phyloP scores from a whole-genome alignment of 192 early-diverging fungal genomes.

The Coemansia erecta region DNA sequence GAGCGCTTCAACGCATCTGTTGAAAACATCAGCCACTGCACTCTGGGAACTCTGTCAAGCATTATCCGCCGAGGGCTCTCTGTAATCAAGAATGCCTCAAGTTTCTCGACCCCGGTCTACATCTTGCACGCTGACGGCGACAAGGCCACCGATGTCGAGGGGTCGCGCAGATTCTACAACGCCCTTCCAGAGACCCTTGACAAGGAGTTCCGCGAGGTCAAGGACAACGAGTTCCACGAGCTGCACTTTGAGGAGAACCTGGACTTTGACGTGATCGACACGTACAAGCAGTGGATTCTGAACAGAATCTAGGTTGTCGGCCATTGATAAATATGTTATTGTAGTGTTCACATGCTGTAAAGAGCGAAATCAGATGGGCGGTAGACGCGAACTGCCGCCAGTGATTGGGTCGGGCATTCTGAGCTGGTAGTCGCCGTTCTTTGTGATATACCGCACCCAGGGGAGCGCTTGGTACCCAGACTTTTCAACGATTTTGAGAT shows the following conservation, averaged over 20 bases:
- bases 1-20: slow-evolving; percentile 25
- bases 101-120: slow-evolving; percentile 36
- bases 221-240: slow-evolving; percentile 42
- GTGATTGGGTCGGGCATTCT: slow-evolving; percentile 86
- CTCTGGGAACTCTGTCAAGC: slow-evolving; percentile 31
- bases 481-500: slow-evolving; percentile 88
- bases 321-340: neutral
- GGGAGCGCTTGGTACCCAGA: slow-evolving; percentile 85
- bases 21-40: slow-evolving; percentile 30
- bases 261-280: slow-evolving; percentile 24
- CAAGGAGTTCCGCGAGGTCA: slow-evolving; percentile 45
- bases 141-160: slow-evolving; percentile 37
- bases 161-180: slow-evolving; percentile 27
- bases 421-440: slow-evolving; percentile 93
- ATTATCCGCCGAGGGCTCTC: slow-evolving; percentile 27
- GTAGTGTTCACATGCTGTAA: neutral
- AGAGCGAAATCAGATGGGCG: slow-evolving; percentile 62
- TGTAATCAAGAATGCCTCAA: slow-evolving; percentile 17
- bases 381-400: slow-evolving; percentile 60
- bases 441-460: slow-evolving; percentile 88
- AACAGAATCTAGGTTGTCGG: slow-evolving; percentile 7
- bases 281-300: slow-evolving; percentile 46
- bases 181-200: slow-evolving; percentile 39
- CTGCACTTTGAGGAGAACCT: slow-evolving; percentile 47
- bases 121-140: slow-evolving; percentile 49